These are phyloP conservation scores for Yueomyces sp. DNA, from an alignment of 805 yeast species.

Conservation along the genomic window DNA sequence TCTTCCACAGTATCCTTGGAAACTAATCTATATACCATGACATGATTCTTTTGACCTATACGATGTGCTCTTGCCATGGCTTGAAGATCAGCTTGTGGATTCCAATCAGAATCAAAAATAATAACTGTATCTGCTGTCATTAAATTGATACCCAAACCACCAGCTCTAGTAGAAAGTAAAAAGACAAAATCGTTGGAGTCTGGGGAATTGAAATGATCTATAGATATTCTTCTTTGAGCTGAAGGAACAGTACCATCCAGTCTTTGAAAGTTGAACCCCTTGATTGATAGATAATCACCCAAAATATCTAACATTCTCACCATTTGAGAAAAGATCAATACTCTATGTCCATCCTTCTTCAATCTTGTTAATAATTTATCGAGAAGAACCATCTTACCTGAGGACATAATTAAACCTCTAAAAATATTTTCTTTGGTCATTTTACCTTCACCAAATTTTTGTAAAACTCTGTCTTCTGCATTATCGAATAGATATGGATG, in stretches of 20 bases:
- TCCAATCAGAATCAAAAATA: constrained; percentile 97
- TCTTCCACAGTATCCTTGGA: constrained; percentile 97
- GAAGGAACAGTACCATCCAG: constrained; percentile 96
- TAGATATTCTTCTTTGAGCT: constrained; percentile 82
- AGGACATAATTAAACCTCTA: constrained; percentile 90
- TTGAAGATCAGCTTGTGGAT: constrained; percentile 97
- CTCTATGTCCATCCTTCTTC: constrained; percentile 90
- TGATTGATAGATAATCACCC: constrained; percentile 82
- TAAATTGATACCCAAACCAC: constrained; percentile 94
- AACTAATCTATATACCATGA: constrained; percentile 94
- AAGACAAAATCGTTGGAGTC: constrained; percentile 88
- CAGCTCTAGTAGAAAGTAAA: constrained; percentile 88
- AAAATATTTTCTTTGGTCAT: constrained; percentile 65
- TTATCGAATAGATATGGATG: constrained; percentile 93
- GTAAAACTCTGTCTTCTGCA: constrained; percentile 73
- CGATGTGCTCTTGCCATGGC: constrained; percentile 99
- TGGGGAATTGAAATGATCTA: constrained; percentile 92
- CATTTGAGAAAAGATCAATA: constrained; percentile 92
- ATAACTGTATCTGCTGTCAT: constrained; percentile 99
- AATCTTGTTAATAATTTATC: constrained; percentile 79
- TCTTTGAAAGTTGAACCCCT: constrained; percentile 82
- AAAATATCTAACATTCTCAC: constrained; percentile 89
- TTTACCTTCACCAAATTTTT: constrained; percentile 44
- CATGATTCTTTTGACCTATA: constrained; percentile 98
- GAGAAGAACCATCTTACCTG: constrained; percentile 94